Evolutionary conservation across 768 basidiomycete genomes (phyloP), one percentile per base, ranked within the genome.

Genomic region (Naganishia antarctica): DNA sequence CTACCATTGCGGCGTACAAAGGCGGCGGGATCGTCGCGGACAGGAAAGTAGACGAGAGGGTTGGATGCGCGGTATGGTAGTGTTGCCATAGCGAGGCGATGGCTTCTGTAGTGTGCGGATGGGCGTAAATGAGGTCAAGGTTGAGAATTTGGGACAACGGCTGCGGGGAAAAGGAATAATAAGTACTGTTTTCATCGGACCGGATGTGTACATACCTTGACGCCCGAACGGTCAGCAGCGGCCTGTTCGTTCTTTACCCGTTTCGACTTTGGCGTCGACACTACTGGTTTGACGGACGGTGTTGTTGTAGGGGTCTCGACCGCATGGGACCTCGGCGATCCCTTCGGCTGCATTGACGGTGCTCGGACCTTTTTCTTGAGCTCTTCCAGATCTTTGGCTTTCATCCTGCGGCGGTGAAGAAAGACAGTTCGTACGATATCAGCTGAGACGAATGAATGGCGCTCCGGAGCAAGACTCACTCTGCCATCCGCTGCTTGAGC

Each of bases 31-130:
- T 82, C 6, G 86, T 81, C 1, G 94, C 94, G 65, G 87, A 93
- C 29, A 97, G 82, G 74, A 84, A 91, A 11, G 88, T 85, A 16
- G 89, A 87, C 0, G 90, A 89, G 0, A 90, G 86, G 11, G 84
- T 82, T 0, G 89, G 87, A 31, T 89, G 85, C 4, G 88, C 85
- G 15, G 84, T 82, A 74, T 98, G 93, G 72, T 93, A 97, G 0
- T 88, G 83, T 3, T 85, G 89, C 94, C 94, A 98, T 0, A 97
- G 81, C 0, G 86, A 82, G 3, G 86, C 83, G 70, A 99, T 83
- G 73, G 90, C 88, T 83, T 5, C 85, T 61, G 2, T 87, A 86
- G 74, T 90, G 88, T 0, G 87, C 84, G 11, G 83, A 82, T 26
- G 83, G 79, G 63, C 89, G 71, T 25, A 93, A 18, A 71, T 78